Percentiles rank a stretch among this genome's conserved stretches.
These are phyloP conservation scores for Exophiala phaeomuriformis DNA, from an alignment of 2,329 filamentous ascomycete species.

Conservation along the genomic window DNA sequence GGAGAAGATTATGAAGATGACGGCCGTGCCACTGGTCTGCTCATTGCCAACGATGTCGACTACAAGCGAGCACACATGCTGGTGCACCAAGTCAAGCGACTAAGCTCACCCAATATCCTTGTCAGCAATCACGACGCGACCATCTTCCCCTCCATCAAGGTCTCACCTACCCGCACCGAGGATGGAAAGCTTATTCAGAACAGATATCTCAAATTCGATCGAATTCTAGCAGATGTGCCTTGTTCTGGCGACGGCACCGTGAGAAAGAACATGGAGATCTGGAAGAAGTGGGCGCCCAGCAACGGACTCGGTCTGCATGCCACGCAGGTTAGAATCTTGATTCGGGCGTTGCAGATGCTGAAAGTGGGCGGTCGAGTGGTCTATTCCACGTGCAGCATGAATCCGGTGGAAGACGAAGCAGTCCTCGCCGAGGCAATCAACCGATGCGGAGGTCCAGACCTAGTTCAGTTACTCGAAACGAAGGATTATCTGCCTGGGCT, in stretches of 20 bases:
- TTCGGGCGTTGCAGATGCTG: slow-evolving; percentile 88
- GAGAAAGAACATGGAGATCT: slow-evolving; percentile 87
- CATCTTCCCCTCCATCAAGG: slow-evolving; percentile 83
- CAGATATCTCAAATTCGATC: slow-evolving; percentile 89
- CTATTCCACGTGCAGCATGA: slow-evolving; percentile 98
- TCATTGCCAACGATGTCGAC: slow-evolving; percentile 93
- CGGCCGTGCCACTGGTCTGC: slow-evolving; percentile 79
- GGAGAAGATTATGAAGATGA: slow-evolving; percentile 58
- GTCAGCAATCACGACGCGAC: slow-evolving; percentile 98
- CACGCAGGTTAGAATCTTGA: slow-evolving; percentile 82
- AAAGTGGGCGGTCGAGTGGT: slow-evolving; percentile 92
- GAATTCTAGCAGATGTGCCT: slow-evolving; percentile 91
- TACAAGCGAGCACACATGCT: slow-evolving; percentile 97
- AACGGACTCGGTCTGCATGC: slow-evolving; percentile 80
- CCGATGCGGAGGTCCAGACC: slow-evolving; percentile 73
- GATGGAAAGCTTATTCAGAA: slow-evolving; percentile 49
- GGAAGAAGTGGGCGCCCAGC: slow-evolving; percentile 88
- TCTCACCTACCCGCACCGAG: slow-evolving; percentile 53
- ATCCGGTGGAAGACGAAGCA: slow-evolving; percentile 94
- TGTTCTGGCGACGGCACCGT: slow-evolving; percentile 93
- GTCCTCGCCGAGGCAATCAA: slow-evolving; percentile 83
- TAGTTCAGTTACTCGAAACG: slow-evolving; percentile 79
- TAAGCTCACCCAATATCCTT: slow-evolving; percentile 92
- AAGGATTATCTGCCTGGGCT: slow-evolving; percentile 68
- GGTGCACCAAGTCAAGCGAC: slow-evolving; percentile 92